phyloP scores from a whole-genome alignment of 2,329 filamentous ascomycete genomes.

The Diatrype stigma region DNA sequence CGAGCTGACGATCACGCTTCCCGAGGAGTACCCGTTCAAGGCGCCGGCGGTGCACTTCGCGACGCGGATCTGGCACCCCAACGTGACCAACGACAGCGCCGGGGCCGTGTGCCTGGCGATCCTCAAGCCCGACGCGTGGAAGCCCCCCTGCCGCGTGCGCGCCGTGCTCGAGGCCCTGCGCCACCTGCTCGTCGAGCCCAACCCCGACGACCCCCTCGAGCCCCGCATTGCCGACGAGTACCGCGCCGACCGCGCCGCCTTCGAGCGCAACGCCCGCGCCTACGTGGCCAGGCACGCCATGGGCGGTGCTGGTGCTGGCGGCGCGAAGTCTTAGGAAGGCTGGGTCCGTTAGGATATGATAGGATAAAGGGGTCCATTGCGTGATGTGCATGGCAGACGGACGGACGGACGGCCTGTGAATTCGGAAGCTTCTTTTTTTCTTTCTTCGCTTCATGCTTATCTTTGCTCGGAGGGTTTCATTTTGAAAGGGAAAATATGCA shows the following conservation, averaged over 20 bases:
- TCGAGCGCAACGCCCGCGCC: constrained; percentile 69
- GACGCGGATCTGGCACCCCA: constrained; percentile 94
- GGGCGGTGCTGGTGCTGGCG: background rate
- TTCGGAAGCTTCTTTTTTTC: no score
- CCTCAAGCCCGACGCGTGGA: constrained; percentile 86
- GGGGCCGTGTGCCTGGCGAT: constrained; percentile 83
- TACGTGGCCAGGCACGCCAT: constrained; percentile 72
- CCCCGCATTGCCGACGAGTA: constrained; percentile 81
- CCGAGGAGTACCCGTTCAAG: constrained; percentile 85
- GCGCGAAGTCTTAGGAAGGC: no score
- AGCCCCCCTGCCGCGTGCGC: constrained; percentile 73
- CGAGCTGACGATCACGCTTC: constrained; percentile 68
- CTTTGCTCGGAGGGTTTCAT: no score
- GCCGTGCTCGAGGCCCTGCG: constrained; percentile 75
- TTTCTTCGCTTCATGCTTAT: no score
- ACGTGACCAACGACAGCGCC: constrained; percentile 81
- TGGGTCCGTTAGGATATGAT: no score
- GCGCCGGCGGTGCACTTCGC: constrained; percentile 73
- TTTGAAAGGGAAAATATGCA: no score
- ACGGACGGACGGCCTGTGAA: no score
- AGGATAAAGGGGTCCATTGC: no score
- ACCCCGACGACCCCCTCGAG: constrained; percentile 88
- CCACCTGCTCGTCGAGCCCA: constrained; percentile 72
- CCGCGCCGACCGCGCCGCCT: constrained; percentile 61
- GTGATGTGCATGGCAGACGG: no score